These are phyloP conservation scores for Talaromyces funiculosus DNA, from an alignment of 2,329 filamentous ascomycete species.

Conservation along the genomic window DNA sequence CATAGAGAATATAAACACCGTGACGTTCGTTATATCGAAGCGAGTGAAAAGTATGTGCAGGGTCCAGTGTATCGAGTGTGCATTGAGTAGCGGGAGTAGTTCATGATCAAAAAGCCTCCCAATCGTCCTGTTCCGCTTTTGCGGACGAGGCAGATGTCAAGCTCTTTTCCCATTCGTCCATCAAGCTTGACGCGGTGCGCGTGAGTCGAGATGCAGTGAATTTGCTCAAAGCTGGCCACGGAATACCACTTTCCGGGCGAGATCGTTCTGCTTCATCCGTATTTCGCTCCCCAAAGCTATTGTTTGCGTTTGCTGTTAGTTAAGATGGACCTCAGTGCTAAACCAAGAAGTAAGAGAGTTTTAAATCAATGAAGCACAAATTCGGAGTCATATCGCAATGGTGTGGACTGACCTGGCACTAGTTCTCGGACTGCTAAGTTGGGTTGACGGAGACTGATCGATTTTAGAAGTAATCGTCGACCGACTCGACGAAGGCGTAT, in stretches of 20 bases:
- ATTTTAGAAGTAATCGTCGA: conserved; percentile 48
- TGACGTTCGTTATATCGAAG: conserved; percentile 2
- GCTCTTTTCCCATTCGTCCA: conserved; percentile 87
- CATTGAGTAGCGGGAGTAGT: not conserved
- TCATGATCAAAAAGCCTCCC: conserved; percentile 11
- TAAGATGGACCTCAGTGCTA: conserved; percentile 21
- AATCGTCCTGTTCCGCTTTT: conserved; percentile 12
- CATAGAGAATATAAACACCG: not conserved
- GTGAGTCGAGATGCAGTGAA: conserved; percentile 71
- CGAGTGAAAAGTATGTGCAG: not conserved
- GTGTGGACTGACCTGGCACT: conserved; percentile 44
- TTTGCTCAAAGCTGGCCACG: conserved; percentile 67
- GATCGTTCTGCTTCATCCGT: conserved; percentile 20
- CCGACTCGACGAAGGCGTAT: conserved; percentile 42
- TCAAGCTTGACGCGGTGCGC: conserved; percentile 73
- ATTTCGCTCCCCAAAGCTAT: conserved; percentile 37
- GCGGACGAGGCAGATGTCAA: conserved; percentile 48
- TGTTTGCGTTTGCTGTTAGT: conserved; percentile 9
- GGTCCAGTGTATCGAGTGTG: not conserved
- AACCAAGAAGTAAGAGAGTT: not conserved
- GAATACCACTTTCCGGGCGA: conserved; percentile 39
- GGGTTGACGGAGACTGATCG: conserved; percentile 41
- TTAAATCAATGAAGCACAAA: conserved; percentile 7
- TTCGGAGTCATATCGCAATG: conserved; percentile 19
- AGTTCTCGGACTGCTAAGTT: conserved; percentile 48